A percentile compares a stretch with the other conserved stretches of the same genome.
phyloP scores from a whole-genome alignment of 139 green algal species.

The Coelastrella sp. region DNA sequence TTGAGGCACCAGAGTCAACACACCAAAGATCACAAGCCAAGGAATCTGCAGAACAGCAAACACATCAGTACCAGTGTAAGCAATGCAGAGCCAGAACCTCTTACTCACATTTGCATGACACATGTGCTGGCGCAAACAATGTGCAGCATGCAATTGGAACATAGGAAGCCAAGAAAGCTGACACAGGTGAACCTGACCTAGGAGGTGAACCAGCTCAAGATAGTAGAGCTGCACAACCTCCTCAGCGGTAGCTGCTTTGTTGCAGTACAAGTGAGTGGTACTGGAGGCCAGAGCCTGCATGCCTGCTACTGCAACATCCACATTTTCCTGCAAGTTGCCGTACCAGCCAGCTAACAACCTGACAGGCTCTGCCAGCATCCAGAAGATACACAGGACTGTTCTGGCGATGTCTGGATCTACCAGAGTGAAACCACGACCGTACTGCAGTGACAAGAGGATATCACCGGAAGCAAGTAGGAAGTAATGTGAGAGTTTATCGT shows the following conservation, averaged over 20 bases:
- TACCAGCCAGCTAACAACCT: constrained; percentile 59
- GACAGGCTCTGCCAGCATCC: constrained; percentile 63
- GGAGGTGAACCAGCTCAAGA: no score
- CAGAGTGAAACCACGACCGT: constrained; percentile 49
- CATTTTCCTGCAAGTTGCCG: constrained; percentile 72
- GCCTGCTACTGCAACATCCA: no score
- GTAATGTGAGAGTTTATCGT: no score
- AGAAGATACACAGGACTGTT: constrained; percentile 64
- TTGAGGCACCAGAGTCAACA: constrained; percentile 57
- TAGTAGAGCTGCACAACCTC: not conserved
- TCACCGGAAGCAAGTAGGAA: no score
- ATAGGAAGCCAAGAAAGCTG: no score
- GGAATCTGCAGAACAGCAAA: constrained; percentile 54
- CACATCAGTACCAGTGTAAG: not conserved
- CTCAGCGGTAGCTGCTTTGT: no score
- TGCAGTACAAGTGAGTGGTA: no score
- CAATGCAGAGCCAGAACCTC: not conserved
- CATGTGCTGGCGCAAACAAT: no score
- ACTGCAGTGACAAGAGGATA: constrained; percentile 50
- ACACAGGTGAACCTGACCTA: no score
- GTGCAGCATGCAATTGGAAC: no score
- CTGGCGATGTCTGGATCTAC: constrained; percentile 62
- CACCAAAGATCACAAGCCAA: constrained; percentile 64
- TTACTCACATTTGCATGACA: no score
- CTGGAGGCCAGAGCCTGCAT: no score